Conservation (phyloP, 176 grass and related monocot species). For the Eleusine indica region DNA sequence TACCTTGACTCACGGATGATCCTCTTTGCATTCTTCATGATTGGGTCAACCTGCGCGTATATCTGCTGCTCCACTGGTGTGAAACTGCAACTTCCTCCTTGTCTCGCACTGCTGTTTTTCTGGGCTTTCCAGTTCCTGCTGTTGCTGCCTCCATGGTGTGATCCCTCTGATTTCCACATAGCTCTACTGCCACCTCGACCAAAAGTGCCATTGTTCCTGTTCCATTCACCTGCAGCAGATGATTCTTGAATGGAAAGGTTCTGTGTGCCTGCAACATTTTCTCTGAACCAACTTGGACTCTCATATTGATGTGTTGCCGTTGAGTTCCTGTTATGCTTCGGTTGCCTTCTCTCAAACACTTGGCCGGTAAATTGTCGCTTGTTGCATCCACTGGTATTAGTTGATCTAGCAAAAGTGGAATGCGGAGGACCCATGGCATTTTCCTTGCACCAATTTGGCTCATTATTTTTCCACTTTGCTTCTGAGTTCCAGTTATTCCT, state of each 20-base stretch:
- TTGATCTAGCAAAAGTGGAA: conserved; percentile 5
- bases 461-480: conserved; percentile 35
- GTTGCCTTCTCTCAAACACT: conserved; percentile 27
- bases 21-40: conserved; percentile 26
- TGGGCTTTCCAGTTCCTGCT: conserved; percentile 33
- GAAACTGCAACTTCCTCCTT: conserved; percentile 6
- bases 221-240: conserved; percentile 31
- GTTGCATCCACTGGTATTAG: conserved; percentile 7
- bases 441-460: background rate
- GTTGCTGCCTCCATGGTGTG: conserved; percentile 21
- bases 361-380: conserved; percentile 8
- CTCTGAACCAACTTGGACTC: conserved; percentile 22
- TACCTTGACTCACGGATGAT: too few relatives aligned
- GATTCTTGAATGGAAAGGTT: conserved; percentile 32
- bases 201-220: conserved; percentile 23
- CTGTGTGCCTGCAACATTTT: conserved; percentile 1
- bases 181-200: conserved; percentile 24
- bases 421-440: background rate
- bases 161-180: conserved; percentile 39
- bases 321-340: conserved; percentile 18
- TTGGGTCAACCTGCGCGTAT: conserved; percentile 40
- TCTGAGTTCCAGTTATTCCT: conserved; percentile 19
- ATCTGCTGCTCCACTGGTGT: conserved; percentile 43
- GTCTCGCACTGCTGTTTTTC: conserved; percentile 20
- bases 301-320: conserved; percentile 28